phyloP scores from a whole-genome alignment of 495 filamentous ascomycete genomes.

The Penicillium manginii region DNA sequence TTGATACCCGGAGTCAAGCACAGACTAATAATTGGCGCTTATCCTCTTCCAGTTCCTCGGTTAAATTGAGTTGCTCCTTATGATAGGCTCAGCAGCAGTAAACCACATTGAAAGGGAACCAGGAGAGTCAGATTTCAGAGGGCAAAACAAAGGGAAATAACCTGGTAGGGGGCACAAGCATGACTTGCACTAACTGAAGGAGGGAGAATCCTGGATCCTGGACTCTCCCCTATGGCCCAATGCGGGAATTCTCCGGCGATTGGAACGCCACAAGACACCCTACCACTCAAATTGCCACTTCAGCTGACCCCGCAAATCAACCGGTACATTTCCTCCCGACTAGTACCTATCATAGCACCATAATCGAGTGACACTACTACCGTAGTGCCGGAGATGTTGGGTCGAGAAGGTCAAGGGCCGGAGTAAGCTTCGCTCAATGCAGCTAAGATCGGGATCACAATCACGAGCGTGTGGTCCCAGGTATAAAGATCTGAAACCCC shows the following conservation, averaged over 20 bases:
- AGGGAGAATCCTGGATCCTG: background rate
- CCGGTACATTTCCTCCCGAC: conserved; percentile 27
- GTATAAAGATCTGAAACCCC: conserved; percentile 39
- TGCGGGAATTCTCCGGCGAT: conserved; percentile 25
- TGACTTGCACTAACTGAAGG: conserved; percentile 16
- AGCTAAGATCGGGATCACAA: conserved; percentile 27
- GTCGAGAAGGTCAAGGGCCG: conserved; percentile 29
- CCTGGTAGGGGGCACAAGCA: conserved; percentile 7
- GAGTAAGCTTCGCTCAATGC: conserved; percentile 36
- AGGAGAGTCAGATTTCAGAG: conserved; percentile 5
- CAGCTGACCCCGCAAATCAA: conserved; percentile 22
- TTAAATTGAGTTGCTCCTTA: conserved; percentile 16
- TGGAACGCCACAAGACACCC: conserved; percentile 24
- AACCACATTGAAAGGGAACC: conserved; percentile 14
- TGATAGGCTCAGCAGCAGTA: conserved; percentile 18
- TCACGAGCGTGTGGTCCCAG: conserved; percentile 27
- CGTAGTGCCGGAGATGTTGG: conserved; percentile 23
- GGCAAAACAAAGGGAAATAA: conserved; percentile 12
- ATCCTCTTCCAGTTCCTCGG: conserved; percentile 20
- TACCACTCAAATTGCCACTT: conserved; percentile 11
- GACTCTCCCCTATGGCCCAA: background rate
- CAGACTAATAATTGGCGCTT: conserved; percentile 16
- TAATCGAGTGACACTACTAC: conserved; percentile 33
- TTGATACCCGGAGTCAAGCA: no score
- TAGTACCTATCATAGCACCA: conserved; percentile 20